Evolutionary conservation across 306 rosid species (phyloP).

Genomic region (Lagenaria siceraria): DNA sequence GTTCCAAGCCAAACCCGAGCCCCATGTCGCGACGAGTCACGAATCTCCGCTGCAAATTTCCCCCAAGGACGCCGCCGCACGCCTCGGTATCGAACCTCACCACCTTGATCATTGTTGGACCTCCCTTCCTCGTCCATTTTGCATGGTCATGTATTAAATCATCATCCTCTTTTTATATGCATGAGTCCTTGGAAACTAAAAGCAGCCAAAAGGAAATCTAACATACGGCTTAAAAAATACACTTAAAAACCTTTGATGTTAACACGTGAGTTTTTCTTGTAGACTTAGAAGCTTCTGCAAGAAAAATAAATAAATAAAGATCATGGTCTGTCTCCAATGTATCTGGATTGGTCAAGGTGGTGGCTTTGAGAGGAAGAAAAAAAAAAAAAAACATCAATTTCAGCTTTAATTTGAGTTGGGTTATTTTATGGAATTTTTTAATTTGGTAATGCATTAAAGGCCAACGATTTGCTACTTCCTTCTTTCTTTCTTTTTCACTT

Average conservation of each 20-base stretch:
- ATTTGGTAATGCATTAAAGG: background rate
- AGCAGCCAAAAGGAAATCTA: background rate
- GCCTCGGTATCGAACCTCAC: slow-evolving; percentile 46
- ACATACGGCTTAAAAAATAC: background rate
- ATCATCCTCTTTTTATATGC: background rate
- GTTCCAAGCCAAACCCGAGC: slow-evolving; percentile 81
- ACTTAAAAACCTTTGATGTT: background rate
- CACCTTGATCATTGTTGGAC: background rate
- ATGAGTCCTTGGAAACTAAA: background rate
- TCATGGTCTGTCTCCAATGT: slow-evolving; percentile 2
- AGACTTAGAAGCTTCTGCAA: background rate
- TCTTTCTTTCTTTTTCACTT: background rate
- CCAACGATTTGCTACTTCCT: slow-evolving; percentile 1
- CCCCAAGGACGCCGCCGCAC: slow-evolving; percentile 86
- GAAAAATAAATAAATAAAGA: background rate
- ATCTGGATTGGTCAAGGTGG: slow-evolving; percentile 10
- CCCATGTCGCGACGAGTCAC: slow-evolving; percentile 60
- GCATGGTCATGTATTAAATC: background rate
- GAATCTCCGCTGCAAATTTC: slow-evolving; percentile 85
- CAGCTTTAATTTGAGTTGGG: background rate
- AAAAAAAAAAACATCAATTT: background rate
- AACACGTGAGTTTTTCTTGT: background rate
- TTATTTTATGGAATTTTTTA: background rate
- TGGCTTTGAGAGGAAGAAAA: background rate
- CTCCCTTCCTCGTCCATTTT: background rate